A percentile compares a stretch with the other conserved stretches of the same genome.
These are phyloP conservation scores for Teratosphaeria zuluensis DNA, from an alignment of 2,329 filamentous ascomycete species.

Conservation along the genomic window DNA sequence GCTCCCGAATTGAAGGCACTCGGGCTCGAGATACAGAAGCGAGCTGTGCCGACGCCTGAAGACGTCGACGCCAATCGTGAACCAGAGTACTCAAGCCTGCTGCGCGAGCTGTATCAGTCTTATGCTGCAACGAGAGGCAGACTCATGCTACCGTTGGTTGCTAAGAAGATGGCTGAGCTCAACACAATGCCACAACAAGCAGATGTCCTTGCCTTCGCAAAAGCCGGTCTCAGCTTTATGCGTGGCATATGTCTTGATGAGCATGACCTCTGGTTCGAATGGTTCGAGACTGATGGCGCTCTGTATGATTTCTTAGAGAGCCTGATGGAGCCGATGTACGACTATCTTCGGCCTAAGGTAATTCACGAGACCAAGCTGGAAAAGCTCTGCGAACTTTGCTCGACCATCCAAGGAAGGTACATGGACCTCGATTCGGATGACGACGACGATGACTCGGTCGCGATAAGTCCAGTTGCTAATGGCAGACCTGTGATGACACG, in stretches of 20 bases:
- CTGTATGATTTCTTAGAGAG: slow-evolving; percentile 58
- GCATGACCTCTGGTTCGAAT: slow-evolving; percentile 57
- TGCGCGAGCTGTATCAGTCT: slow-evolving; percentile 56
- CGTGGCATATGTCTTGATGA: slow-evolving; percentile 58
- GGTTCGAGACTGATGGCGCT: slow-evolving; percentile 54
- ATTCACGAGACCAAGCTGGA: slow-evolving; percentile 58
- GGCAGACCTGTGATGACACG: slow-evolving; percentile 8
- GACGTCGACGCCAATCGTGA: slow-evolving; percentile 44
- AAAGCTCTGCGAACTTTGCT: slow-evolving; percentile 58
- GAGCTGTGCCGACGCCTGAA: slow-evolving; percentile 44
- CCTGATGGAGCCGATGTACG: slow-evolving; percentile 58
- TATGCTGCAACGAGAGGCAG: slow-evolving; percentile 50
- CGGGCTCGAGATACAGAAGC: slow-evolving; percentile 58
- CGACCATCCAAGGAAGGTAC: slow-evolving; percentile 55
- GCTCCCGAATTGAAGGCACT: slow-evolving; percentile 57
- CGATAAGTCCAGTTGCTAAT: slow-evolving; percentile 11
- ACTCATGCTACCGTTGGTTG: slow-evolving; percentile 52
- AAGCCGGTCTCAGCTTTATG: slow-evolving; percentile 55
- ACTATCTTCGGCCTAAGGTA: slow-evolving; percentile 54
- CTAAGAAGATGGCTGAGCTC: slow-evolving; percentile 50
- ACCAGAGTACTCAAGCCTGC: slow-evolving; percentile 55
- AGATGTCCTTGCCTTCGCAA: slow-evolving; percentile 56
- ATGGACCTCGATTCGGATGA: slow-evolving; percentile 44
- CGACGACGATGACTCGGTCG: slow-evolving; percentile 34
- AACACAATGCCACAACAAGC: slow-evolving; percentile 51